phyloP scores from a whole-genome alignment of 2,329 filamentous ascomycete genomes.

The Mollisia scopiformis region DNA sequence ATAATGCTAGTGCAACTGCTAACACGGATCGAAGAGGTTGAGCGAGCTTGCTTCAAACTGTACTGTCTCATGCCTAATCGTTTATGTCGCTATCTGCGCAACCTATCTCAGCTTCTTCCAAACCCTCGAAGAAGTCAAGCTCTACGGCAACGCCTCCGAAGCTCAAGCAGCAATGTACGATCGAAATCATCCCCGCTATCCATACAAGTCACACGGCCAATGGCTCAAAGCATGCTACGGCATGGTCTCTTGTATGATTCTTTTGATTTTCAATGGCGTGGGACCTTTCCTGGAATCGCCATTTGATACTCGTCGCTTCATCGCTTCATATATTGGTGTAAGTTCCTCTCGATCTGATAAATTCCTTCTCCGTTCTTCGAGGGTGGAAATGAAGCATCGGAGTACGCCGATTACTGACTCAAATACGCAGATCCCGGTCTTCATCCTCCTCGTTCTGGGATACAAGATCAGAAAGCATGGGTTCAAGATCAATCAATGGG shows the following conservation, averaged over 20 bases:
- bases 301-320: conserved; percentile 40
- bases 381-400: neutral
- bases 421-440: conserved; percentile 37
- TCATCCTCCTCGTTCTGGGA: conserved; percentile 41
- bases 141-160: conserved; percentile 43
- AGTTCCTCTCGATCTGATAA: conserved; percentile 22
- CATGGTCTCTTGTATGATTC: conserved; percentile 37
- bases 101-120: conserved; percentile 44
- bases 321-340: conserved; percentile 45
- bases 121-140: conserved; percentile 43
- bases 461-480: conserved; percentile 44
- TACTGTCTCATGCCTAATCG: conserved; percentile 44
- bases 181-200: conserved; percentile 40
- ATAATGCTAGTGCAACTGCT: neutral
- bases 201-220: conserved; percentile 44
- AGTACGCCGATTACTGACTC: neutral
- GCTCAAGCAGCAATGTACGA: conserved; percentile 41
- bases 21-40: conserved; percentile 35
- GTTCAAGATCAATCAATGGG: conserved; percentile 38
- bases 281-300: conserved; percentile 39
- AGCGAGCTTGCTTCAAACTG: conserved; percentile 42
- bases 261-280: conserved; percentile 42
- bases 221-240: conserved; percentile 43
- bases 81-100: conserved; percentile 44
- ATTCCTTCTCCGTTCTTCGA: too few relatives aligned